These are phyloP conservation scores for Oxyria digyna DNA, from an alignment of 148 eudicot species.

Conservation along the genomic window DNA sequence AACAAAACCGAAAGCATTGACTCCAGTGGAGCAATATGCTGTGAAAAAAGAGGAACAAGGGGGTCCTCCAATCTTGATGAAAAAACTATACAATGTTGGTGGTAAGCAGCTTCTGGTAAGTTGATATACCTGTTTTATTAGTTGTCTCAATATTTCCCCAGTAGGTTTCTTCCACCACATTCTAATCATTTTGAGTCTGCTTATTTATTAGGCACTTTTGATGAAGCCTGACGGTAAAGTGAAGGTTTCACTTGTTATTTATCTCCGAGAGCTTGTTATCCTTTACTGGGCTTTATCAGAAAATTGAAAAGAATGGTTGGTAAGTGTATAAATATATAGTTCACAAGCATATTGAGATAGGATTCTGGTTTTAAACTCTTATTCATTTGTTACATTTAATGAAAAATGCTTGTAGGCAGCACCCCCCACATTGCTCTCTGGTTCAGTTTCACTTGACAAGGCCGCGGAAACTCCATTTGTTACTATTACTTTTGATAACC, in stretches of 20 bases:
- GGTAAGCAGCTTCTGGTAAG: constrained; percentile 85
- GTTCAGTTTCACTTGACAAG: constrained; percentile 43
- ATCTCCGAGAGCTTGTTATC: constrained; percentile 47
- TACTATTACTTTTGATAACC: constrained; percentile 31
- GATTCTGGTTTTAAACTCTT: neutral
- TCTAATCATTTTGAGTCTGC: neutral
- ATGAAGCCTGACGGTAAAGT: constrained; percentile 50
- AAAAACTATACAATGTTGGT: constrained; percentile 46
- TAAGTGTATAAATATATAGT: constrained; percentile 19
- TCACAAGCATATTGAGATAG: neutral
- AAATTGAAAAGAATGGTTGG: constrained; percentile 73
- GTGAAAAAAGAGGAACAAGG: constrained; percentile 39
- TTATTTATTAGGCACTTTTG: constrained; percentile 49
- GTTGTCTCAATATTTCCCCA: neutral
- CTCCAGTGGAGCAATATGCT: constrained; percentile 47
- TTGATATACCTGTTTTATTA: constrained; percentile 5
- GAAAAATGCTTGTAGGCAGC: constrained; percentile 43
- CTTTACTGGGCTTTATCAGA: constrained; percentile 94
- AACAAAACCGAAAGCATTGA: constrained; percentile 37
- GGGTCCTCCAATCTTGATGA: constrained; percentile 29
- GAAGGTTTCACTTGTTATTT: constrained; percentile 51
- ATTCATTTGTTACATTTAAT: constrained; percentile 1
- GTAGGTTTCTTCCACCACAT: neutral
- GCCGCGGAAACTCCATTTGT: constrained; percentile 62
- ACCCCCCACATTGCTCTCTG: constrained; percentile 49